Conservation (phyloP, 495 filamentous ascomycete species). For the Thermothielavioides terrestris region DNA sequence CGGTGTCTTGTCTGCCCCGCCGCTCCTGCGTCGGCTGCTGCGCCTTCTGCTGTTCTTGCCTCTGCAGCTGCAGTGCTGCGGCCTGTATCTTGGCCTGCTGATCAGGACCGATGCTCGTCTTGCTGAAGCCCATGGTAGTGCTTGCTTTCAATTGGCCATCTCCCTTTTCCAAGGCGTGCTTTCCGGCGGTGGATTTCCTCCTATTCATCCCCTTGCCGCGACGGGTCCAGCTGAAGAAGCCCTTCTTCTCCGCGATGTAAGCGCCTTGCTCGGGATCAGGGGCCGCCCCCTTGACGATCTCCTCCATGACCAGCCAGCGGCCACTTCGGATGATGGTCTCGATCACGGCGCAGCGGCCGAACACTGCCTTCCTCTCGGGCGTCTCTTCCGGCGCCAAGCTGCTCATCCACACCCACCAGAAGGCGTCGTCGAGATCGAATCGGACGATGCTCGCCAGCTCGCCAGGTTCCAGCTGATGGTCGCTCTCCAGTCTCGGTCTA, state of each 20-base stretch:
- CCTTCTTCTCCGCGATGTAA: conserved; percentile 89
- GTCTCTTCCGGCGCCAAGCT: conserved; percentile 90
- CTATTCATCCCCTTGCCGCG: conserved; percentile 56
- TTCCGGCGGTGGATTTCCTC: conserved; percentile 53
- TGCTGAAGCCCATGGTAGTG: conserved; percentile 55
- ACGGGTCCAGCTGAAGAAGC: conserved; percentile 76
- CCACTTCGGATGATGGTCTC: conserved; percentile 76
- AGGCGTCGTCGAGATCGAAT: conserved; percentile 86
- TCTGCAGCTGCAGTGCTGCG: conserved; percentile 71
- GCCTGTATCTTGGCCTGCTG: conserved; percentile 88
- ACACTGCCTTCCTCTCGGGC: conserved; percentile 73
- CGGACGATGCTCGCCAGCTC: conserved; percentile 85
- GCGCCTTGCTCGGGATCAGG: conserved; percentile 74
- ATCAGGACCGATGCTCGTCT: conserved; percentile 81
- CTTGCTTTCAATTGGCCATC: conserved; percentile 22
- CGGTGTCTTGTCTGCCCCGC: conserved; percentile 45
- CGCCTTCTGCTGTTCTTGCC: conserved; percentile 50
- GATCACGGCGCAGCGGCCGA: conserved; percentile 85
- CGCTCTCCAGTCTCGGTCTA: conserved; percentile 53
- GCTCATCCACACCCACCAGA: conserved; percentile 99
- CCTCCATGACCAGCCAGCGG: conserved; percentile 90
- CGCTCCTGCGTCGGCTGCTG: conserved; percentile 32
- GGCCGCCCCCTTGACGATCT: conserved; percentile 91
- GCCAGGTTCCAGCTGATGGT: conserved; percentile 69
- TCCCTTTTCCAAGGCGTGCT: conserved; percentile 32